Evolutionary conservation across 257 asterid genomes (phyloP), one percentile per base, ranked within the genome.

Genomic region (Ehretia macrophylla): DNA sequence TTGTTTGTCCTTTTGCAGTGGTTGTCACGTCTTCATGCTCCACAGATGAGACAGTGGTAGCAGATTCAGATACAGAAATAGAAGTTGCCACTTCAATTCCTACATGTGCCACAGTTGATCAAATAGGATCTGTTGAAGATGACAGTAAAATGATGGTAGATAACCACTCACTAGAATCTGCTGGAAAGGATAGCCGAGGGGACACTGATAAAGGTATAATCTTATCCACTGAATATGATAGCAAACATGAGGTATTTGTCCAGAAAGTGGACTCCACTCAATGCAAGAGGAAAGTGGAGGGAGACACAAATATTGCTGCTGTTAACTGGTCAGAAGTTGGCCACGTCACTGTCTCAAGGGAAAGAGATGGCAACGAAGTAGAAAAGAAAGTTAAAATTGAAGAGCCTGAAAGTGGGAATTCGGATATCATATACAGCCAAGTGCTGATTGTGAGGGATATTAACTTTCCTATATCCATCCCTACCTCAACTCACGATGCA

Each of bases 31-130:
- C 99, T 53, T 93, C 99, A 53, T 89, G 97, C 80, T 89, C 99
- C 68, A 86, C 99, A 16, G 97, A 86, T 35, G 99, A 83, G 77
- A 93, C 97, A 0, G 95, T 93, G 57, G 99, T 93, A 53, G 94
- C 97, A 51, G 99, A 89, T 66, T 93, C 99, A 56, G 97, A 93
- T 60, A 74, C 65, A 56, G 99, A 93, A 73, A 20, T 77, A 78
- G 99, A 86, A 83, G 81, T 83, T 61, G 84, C 85, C 59, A 77
- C 85, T 18, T 89, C 99, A 8, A 54, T 50, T 53, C 81, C 40
- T 11, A 46, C 65, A 22, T 59, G 84, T 66, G 63, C 59, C 17
- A 76, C 69, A 56, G 68, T 72, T 66, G 46, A 72, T 72, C 22
- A 77, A 66, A 39, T 56, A 46, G 79, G 72, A 39, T 68, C 88